Percentiles rank a stretch among this genome's conserved stretches.
These are phyloP conservation scores for Tricharina praecox DNA, from an alignment of 495 filamentous ascomycete species.

Conservation along the genomic window DNA sequence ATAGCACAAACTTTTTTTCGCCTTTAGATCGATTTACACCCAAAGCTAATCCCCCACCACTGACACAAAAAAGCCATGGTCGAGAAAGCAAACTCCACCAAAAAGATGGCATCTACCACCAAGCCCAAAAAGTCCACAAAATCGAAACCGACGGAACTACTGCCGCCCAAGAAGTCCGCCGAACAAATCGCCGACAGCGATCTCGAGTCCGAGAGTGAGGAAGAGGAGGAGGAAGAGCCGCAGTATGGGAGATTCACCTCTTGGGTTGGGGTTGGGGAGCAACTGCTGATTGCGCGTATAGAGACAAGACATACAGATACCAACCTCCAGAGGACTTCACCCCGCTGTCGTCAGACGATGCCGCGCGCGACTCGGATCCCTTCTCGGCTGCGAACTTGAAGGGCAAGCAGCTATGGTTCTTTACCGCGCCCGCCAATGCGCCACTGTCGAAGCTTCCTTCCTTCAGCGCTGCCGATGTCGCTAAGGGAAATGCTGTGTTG, in stretches of 20 bases:
- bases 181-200: not conserved
- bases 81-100: not conserved
- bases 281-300: not conserved
- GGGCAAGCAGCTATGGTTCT: slow-evolving; percentile 23
- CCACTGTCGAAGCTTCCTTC: slow-evolving; percentile 12
- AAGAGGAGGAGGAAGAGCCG: not conserved
- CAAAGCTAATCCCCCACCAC: not conserved
- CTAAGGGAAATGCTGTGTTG: slow-evolving; percentile 12
- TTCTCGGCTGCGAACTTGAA: slow-evolving; percentile 19
- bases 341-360: not conserved
- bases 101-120: not conserved
- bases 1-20: not conserved
- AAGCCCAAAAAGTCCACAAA: not conserved
- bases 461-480: slow-evolving; percentile 15
- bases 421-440: slow-evolving; percentile 15
- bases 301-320: not conserved
- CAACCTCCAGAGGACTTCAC: slow-evolving; percentile 6
- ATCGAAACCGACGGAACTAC: not conserved
- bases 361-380: slow-evolving; percentile 7
- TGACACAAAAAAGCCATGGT: not conserved
- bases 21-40: not conserved
- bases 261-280: too few species aligned
- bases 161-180: not conserved
- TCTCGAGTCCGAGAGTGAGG: not conserved
- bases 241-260: too few species aligned